These are phyloP conservation scores for Neonectria sp. DNA, from an alignment of 2,329 filamentous ascomycete genomes.

Conservation along the genomic window DNA sequence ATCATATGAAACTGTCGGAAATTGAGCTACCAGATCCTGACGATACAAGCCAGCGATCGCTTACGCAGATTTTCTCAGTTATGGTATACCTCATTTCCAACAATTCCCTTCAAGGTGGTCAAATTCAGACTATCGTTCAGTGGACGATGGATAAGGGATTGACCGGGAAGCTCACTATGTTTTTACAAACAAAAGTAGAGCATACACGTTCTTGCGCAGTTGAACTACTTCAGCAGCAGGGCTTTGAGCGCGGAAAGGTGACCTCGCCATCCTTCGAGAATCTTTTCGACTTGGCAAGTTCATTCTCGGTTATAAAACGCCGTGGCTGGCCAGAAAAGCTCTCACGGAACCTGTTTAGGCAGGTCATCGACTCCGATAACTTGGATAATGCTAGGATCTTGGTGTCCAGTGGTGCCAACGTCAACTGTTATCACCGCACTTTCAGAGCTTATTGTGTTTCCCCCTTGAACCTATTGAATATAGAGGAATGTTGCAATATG, in stretches of 20 bases:
- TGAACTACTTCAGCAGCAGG: neutral
- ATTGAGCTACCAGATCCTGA: neutral
- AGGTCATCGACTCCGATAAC: neutral
- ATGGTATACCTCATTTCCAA: neutral
- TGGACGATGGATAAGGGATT: neutral
- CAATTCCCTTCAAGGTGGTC: neutral
- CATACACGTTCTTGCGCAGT: neutral
- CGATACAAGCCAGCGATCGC: neutral
- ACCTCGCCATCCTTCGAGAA: neutral
- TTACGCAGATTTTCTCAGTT: neutral
- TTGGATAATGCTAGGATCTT: neutral
- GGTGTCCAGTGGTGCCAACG: neutral
- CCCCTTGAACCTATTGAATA: too few species aligned
- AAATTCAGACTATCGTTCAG: neutral
- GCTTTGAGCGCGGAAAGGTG: neutral
- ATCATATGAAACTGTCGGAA: fast-evolving
- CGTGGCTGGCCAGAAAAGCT: neutral
- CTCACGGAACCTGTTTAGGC: neutral
- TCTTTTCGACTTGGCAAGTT: neutral
- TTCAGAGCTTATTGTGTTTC: too few species aligned
- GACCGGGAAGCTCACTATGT: neutral
- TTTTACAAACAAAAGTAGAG: neutral
- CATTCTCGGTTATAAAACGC: neutral
- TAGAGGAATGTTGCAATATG: too few species aligned
- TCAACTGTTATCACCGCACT: neutral